phyloP scores from a whole-genome alignment of 78 protist species.

The Paulinella micropora region DNA sequence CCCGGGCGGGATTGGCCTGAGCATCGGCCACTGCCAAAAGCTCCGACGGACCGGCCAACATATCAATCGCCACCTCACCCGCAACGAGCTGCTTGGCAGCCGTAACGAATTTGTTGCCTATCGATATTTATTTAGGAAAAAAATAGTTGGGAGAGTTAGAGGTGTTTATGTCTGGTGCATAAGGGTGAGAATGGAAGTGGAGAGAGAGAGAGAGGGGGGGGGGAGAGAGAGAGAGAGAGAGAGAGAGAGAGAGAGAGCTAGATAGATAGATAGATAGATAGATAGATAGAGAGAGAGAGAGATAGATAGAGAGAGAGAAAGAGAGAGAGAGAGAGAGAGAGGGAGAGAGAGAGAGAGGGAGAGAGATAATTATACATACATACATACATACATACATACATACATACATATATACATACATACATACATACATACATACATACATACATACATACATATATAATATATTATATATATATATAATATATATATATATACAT shows the following conservation, averaged over 20 bases:
- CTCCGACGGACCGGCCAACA: slow-evolving; percentile 63
- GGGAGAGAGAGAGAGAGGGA: neutral
- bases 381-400: neutral
- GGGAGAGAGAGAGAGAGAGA: neutral
- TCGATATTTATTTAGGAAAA: neutral
- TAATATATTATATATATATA: neutral
- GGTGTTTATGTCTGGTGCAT: neutral
- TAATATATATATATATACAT: neutral
- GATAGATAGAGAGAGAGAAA: neutral
- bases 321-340: neutral
- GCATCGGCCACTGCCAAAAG: slow-evolving; percentile 47
- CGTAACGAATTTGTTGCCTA: slow-evolving; percentile 54
- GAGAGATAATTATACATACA: neutral
- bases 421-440: neutral
- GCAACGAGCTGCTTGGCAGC: slow-evolving; percentile 61
- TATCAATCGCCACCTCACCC: slow-evolving; percentile 50
- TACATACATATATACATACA: neutral
- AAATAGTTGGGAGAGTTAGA: neutral
- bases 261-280: neutral
- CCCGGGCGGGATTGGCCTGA: slow-evolving; percentile 35
- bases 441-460: neutral
- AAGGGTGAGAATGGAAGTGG: neutral
- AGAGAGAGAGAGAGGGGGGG: neutral
- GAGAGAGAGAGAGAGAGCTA: neutral
- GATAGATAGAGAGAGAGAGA: neutral